Evolutionary conservation across 257 asterid species (phyloP), one percentile per base, ranked within the genome.

Genomic region (Gentiana dahurica): DNA sequence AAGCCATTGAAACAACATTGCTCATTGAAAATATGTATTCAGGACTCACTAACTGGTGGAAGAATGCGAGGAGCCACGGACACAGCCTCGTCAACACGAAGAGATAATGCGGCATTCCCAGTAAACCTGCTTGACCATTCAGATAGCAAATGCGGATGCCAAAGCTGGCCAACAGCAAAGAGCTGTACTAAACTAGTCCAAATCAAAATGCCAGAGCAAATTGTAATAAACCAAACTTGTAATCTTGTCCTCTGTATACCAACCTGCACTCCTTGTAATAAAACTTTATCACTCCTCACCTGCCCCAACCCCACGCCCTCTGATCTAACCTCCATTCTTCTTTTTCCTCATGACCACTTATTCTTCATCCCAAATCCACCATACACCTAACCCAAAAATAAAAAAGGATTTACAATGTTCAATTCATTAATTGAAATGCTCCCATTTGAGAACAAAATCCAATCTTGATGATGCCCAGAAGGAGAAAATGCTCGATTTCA

Each of bases 121-220:
- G 69, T 24, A 49, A 77, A 65, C 34, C 94, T 84, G 4, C 56
- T 66, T 0, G 66, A 60, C 13, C 48, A 54, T 49, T 65, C 66
- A 39, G 77, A 67, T 32, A 83, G 76, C 62, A 76, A 57, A 34
- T 65, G 85, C 34, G 94, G 97, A 57, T 78, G 86, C 93, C 95
- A 89, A 32, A 89, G 83, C 73, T 83, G 84, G 57, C 82, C 81
- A 61, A 85, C 89, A 8, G 92, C 78, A 56, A 86, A 79, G 54
- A 89, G 89, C 68, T 89, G 97, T 62, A 83, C 86, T 87, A 89
- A 75, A 74, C 95, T 81, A 50, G 97, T 86, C 97, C 97, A 89
- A 73, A 89, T 78, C 49, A 89, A 71, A 76, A 89, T 89, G 70
- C 86, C 81, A 55, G 89, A 79, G 75, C 97, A 89, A 59, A 89